Base-by-base conservation (phyloP, 306 rosid species). In the Biancaea sappan region DNA sequence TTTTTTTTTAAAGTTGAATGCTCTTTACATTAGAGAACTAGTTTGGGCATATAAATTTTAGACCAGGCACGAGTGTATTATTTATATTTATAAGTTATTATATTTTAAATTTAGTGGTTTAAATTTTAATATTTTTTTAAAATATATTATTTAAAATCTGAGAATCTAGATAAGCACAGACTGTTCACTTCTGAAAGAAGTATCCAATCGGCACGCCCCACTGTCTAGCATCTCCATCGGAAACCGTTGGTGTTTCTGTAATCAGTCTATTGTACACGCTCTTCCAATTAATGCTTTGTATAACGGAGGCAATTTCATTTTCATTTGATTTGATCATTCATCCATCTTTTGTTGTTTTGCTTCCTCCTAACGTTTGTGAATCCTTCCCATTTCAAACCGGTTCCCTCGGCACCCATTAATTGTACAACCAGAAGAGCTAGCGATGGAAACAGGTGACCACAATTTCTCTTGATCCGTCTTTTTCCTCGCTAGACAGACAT, bases 351-450 rank as follows among this genome's bases (percentile, higher is more conserved):
- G 14, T 3, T 31, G 40, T 59, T 24, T 3, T 28, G 37, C 19
- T 59, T 59, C 41, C 65, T 5, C 18, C 62, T 29, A 37, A 31
- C 8, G 24, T 32, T 25, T 16, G 5, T 8, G 7, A 7, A 3
- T 31, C 2, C 21, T 56, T 26, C 32, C 1, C n/a, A 14, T 21
- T 34, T 34, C 68, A 34, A 41, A 35, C 31, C 8, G 66, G 66
- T 61, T 63, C 50, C 69, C 50, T 63, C 48, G 12, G 15, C 68
- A 7, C 46, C 46, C 68, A 62, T 62, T 62, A 62, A 62, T 62
- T 6, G 15, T 24, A 5, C 21, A 6, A 19, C 3, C 26, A 18
- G 3, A 1, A 44, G n/a, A 0, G 6, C 2, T 18, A n/a, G 10
- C 18, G 54, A 48, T n/a, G 3, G 54, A 9, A 61, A 61, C 46